These are phyloP conservation scores for Artemisia tridentata DNA, from an alignment of 129 eudicot genomes.

Conservation along the genomic window DNA sequence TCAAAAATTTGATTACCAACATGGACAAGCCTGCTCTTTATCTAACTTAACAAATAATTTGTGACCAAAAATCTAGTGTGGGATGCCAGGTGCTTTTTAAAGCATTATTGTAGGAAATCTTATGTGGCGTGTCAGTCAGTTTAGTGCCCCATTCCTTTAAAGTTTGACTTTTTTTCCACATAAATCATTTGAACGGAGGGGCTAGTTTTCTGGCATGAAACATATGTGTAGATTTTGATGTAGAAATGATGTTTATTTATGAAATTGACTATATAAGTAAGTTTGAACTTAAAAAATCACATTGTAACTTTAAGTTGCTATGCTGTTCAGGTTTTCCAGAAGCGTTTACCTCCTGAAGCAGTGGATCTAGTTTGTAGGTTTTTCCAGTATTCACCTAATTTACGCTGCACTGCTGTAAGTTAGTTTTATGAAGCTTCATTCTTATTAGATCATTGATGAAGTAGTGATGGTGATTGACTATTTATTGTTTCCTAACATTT, in stretches of 20 bases:
- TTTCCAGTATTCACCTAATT: slow-evolving; percentile 95
- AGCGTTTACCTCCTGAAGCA: slow-evolving; percentile 98
- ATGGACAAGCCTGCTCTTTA: slow-evolving; percentile 10
- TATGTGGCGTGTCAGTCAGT: no score
- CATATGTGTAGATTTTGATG: neutral
- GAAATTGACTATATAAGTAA: neutral
- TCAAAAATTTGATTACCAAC: slow-evolving; percentile 5
- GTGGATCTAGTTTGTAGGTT: slow-evolving; percentile 94
- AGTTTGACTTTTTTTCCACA: neutral
- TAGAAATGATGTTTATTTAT: neutral
- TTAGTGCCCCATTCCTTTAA: neutral
- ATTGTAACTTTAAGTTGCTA: neutral
- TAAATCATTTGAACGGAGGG: neutral
- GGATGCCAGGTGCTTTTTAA: neutral
- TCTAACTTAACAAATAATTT: neutral
- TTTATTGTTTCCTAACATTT: neutral
- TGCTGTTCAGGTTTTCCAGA: slow-evolving; percentile 82
- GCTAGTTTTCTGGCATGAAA: neutral
- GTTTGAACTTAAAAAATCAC: neutral
- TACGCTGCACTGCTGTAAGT: slow-evolving; percentile 99
- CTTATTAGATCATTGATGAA: neutral
- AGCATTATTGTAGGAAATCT: slow-evolving; percentile 10
- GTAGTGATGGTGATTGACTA: neutral
- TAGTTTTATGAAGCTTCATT: neutral
- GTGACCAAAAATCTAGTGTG: slow-evolving; percentile 12